A percentile compares a stretch with the other conserved stretches of the same genome.
Evolutionary conservation across 139 green algal genomes (phyloP).

Genomic region (Chlamydomonas incerta): DNA sequence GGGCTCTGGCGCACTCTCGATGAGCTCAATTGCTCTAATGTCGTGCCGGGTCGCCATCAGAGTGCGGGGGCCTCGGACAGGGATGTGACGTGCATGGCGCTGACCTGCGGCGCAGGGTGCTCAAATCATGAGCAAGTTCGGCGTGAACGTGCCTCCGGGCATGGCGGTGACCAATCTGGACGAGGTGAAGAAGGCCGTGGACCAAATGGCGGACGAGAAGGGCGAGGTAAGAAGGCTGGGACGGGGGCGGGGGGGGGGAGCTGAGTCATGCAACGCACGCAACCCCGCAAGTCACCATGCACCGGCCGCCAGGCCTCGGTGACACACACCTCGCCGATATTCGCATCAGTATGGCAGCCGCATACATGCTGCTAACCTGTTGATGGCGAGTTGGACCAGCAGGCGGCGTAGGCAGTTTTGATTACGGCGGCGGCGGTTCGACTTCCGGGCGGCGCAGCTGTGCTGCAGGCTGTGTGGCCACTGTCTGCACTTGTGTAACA

Average conservation of each 20-base stretch:
- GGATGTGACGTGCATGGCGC: not conserved
- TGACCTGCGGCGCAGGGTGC: slow-evolving; percentile 79
- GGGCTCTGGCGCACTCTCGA: not conserved
- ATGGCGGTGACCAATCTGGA: slow-evolving; percentile 80
- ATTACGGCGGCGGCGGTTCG: no score
- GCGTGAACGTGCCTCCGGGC: slow-evolving; percentile 94
- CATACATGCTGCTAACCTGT: no score
- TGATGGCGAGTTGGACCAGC: no score
- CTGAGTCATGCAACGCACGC: not conserved
- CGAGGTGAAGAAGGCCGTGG: slow-evolving; percentile 78
- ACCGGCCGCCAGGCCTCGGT: not conserved
- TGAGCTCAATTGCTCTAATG: not conserved
- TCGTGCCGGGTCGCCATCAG: not conserved
- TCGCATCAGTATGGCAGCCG: no score
- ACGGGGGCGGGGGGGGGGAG: no score
- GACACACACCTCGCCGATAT: no score
- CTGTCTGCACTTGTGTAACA: no score
- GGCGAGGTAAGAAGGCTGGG: slow-evolving; percentile 71
- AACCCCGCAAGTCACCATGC: not conserved
- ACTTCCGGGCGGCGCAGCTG: no score
- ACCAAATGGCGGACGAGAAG: slow-evolving; percentile 78
- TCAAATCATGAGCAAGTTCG: slow-evolving; percentile 92
- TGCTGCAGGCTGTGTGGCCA: no score
- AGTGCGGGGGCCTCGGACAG: not conserved
- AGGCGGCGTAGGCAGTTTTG: no score